Evolutionary conservation across 2,329 filamentous ascomycete genomes (phyloP).

Genomic region (Dothideomycetidae sp.): DNA sequence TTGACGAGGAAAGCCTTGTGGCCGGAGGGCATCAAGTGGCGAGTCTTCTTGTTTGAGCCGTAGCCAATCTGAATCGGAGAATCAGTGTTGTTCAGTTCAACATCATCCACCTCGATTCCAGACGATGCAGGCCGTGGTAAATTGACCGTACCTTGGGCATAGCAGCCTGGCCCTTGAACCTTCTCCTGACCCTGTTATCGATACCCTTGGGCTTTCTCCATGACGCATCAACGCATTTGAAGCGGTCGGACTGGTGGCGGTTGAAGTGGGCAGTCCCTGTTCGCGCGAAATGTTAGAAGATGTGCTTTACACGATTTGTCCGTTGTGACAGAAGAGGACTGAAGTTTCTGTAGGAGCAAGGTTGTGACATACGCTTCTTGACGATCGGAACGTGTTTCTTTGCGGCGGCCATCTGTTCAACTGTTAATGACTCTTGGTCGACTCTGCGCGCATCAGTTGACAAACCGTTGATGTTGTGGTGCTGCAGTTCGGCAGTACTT

Average conservation of each 20-base stretch:
- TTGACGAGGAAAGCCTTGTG: conserved; percentile 99
- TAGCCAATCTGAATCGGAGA: conserved; percentile 66
- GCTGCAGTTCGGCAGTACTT: conserved; percentile 1
- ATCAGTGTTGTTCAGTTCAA: conserved; percentile 2
- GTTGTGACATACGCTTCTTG: conserved; percentile 86
- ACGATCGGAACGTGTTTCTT: conserved; percentile 99
- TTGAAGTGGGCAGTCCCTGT: conserved; percentile 86
- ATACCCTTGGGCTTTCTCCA: conserved; percentile 99
- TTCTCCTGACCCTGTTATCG: conserved; percentile 92
- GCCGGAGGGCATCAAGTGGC: conserved; percentile 96
- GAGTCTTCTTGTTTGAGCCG: conserved; percentile 98
- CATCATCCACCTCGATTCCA: no score
- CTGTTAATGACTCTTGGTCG: conserved; percentile 4
- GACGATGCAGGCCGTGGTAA: no score
- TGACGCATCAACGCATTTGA: conserved; percentile 76
- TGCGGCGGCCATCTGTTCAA: conserved; percentile 79
- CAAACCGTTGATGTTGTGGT: conserved; percentile 4
- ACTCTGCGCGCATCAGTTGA: neutral
- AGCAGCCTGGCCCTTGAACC: conserved; percentile 86
- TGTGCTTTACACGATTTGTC: conserved; percentile 1
- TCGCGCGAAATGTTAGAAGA: conserved; percentile 23
- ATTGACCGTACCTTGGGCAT: conserved; percentile 83
- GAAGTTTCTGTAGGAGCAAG: neutral
- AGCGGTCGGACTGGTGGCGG: conserved; percentile 95
- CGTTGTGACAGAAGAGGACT: neutral